A percentile compares a stretch with the other conserved stretches of the same genome.
Conservation (phyloP, 208 protist genomes). For the Crithidia expoeki region DNA sequence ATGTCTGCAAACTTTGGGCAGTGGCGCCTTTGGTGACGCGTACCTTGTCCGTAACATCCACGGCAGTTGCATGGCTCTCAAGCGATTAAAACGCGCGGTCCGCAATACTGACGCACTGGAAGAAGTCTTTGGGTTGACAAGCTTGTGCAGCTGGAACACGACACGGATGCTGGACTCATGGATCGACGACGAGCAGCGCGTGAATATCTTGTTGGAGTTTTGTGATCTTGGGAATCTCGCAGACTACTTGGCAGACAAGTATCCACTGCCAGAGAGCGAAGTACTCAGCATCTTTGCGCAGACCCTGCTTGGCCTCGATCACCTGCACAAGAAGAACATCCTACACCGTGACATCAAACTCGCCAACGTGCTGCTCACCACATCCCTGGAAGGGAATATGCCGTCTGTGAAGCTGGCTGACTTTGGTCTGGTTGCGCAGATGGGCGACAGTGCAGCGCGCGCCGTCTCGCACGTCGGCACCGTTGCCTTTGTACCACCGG, state of each 20-base stretch:
- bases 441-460: conserved; percentile 38
- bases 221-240: conserved; percentile 71
- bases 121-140: conserved; percentile 52
- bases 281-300: conserved; percentile 65
- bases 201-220: conserved; percentile 81
- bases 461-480: conserved; percentile 58
- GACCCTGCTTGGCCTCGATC: conserved; percentile 70
- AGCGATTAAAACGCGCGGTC: conserved; percentile 43
- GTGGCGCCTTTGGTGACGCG: conserved; percentile 54
- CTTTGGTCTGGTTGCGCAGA: conserved; percentile 58
- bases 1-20: conserved; percentile 27
- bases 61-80: conserved; percentile 47
- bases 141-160: conserved; percentile 59
- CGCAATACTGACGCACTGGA: conserved; percentile 21
- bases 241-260: conserved; percentile 33
- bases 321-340: conserved; percentile 74
- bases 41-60: conserved; percentile 40
- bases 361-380: conserved; percentile 85
- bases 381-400: background rate
- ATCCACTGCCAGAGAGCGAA: conserved; percentile 48
- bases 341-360: conserved; percentile 97
- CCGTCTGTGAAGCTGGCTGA: conserved; percentile 72
- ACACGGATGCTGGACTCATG: conserved; percentile 56
- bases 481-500: conserved; percentile 64
- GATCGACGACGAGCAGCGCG: conserved; percentile 43